Evolutionary conservation across 2,329 filamentous ascomycete genomes (phyloP), one percentile per base, ranked within the genome.

Genomic region (Clonostachys rhizophaga): DNA sequence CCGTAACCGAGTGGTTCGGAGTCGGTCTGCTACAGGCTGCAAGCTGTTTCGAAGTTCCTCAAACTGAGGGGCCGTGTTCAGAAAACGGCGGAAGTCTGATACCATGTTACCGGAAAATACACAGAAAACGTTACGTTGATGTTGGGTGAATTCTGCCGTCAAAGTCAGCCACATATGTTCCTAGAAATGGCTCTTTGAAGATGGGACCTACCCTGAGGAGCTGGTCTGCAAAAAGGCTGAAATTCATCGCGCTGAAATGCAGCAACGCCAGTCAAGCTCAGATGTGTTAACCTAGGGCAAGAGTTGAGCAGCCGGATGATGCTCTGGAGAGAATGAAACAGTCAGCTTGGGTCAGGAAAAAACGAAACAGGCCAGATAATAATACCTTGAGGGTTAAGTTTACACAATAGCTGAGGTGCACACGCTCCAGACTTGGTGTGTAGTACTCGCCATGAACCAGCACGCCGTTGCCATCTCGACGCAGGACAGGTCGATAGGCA

Each of bases 341-440:
- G 6, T 12, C 14, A 6, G 16, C 12, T 36, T 4, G 14, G 9
- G 12, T 14, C 12, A 8, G 14, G 20, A 20, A 6, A 8, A 30
- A 12, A 13, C 7, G 9, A 30, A 6, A 30, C 24, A 10, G 24
- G 24, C 24, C 24, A 30, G 24, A 30, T 10, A 30, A 30, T 30
- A 30, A 30, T 30, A 94, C 91, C 66, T 82, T 79, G 44, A 96
- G 75, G 2, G 87, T 94, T 45, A 99, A 69, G 53, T 89, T 86
- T 39, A 88, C 83, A 68, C 94, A 99, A 64, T 99, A 97, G 66
- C 91, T 96, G 37, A 99, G 77, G 72, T 99, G 94, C 10, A 99
- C 94, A 55, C 94, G 81, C 70, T 99, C 94, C 24, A 99, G 72
- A 58, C 87, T 91, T 17, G 75, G 74, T 49, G 74, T 73, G 46